Evolutionary conservation across 495 filamentous ascomycete genomes (phyloP).

Genomic region (Aspergillus ellipticus): DNA sequence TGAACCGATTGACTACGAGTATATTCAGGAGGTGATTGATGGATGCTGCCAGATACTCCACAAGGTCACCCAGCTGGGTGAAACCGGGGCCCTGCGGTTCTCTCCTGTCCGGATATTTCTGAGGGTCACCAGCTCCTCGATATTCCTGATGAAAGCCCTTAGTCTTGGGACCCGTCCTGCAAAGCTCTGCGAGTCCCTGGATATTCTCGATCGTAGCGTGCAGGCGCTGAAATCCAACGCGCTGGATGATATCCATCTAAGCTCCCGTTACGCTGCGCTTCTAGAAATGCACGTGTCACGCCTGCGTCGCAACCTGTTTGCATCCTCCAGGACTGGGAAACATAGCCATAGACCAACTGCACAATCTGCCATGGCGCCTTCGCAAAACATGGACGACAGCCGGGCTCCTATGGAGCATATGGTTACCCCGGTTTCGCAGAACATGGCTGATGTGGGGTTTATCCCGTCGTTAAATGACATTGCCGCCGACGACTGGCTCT

Average conservation of each 20-base stretch:
- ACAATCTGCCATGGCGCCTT: slow-evolving; percentile 32
- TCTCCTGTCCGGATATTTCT: slow-evolving; percentile 51
- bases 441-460: slow-evolving; percentile 31
- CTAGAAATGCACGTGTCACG: slow-evolving; percentile 48
- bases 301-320: slow-evolving; percentile 38
- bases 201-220: slow-evolving; percentile 46
- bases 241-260: slow-evolving; percentile 51
- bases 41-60: slow-evolving; percentile 50
- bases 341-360: slow-evolving; percentile 22
- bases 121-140: slow-evolving; percentile 48
- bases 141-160: slow-evolving; percentile 52
- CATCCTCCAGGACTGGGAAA: slow-evolving; percentile 30
- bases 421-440: slow-evolving; percentile 24
- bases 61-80: slow-evolving; percentile 42
- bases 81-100: slow-evolving; percentile 42
- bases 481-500: slow-evolving; percentile 49
- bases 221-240: slow-evolving; percentile 47
- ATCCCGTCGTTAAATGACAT: slow-evolving; percentile 36
- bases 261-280: slow-evolving; percentile 48
- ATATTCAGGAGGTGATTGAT: slow-evolving; percentile 54
- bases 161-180: slow-evolving; percentile 48
- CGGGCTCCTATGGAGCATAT: slow-evolving; percentile 14
- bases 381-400: slow-evolving; percentile 26
- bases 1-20: slow-evolving; percentile 51
- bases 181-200: slow-evolving; percentile 45